phyloP scores from a whole-genome alignment of 2,329 filamentous ascomycete species.

The Beauveria sp. region DNA sequence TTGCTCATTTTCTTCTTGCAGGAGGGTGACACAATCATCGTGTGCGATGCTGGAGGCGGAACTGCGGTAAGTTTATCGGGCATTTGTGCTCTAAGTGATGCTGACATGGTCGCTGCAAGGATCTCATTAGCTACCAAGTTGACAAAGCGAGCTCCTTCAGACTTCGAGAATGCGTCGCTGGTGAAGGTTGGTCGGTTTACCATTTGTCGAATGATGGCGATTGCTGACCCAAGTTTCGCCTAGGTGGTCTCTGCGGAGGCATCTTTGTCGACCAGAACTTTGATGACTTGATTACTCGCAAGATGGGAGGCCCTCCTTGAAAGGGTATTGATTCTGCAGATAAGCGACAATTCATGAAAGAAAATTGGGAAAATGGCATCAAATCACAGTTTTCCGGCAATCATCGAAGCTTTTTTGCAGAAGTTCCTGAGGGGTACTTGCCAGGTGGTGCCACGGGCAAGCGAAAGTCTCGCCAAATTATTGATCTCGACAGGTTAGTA shows the following conservation, averaged over 20 bases:
- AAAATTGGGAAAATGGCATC: slow-evolving; percentile 20
- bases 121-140: slow-evolving; percentile 33
- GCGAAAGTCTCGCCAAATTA: not conserved
- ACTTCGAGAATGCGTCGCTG: slow-evolving; percentile 29
- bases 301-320: slow-evolving; percentile 14
- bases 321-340: not conserved
- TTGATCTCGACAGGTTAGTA: not conserved
- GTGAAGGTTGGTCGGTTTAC: slow-evolving; percentile 27
- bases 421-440: slow-evolving; percentile 14
- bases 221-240: not conserved
- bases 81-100: not conserved
- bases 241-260: slow-evolving; percentile 32
- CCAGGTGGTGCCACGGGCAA: not conserved
- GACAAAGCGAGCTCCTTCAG: slow-evolving; percentile 16
- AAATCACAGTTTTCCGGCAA: slow-evolving; percentile 18
- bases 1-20: not conserved
- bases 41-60: slow-evolving; percentile 31
- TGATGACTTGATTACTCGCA: slow-evolving; percentile 19
- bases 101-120: slow-evolving; percentile 17
- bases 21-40: slow-evolving; percentile 20
- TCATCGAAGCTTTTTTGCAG: slow-evolving; percentile 12
- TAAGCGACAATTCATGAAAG: slow-evolving; percentile 11
- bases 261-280: slow-evolving; percentile 34
- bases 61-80: slow-evolving; percentile 22
- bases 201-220: not conserved